A percentile compares a stretch with the other conserved stretches of the same genome.
These are phyloP conservation scores for Neopestalotiopsis sp. DNA, from an alignment of 2,329 filamentous ascomycete genomes.

Conservation along the genomic window DNA sequence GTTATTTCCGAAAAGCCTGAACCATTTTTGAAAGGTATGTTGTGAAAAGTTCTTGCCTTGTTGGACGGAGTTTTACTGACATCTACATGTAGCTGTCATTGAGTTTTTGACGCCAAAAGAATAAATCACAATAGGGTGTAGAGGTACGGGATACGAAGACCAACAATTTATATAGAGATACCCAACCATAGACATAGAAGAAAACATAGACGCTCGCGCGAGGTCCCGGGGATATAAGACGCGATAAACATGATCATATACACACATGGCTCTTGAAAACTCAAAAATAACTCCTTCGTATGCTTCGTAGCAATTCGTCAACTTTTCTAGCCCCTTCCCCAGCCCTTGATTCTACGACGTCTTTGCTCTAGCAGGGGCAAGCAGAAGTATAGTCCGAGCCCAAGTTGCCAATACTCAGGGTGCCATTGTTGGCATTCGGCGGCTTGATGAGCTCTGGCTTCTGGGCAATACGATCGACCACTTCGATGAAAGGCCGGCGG, in stretches of 20 bases:
- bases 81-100: conserved; percentile 58
- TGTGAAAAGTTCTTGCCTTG: background rate
- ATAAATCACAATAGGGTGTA: conserved; percentile 32
- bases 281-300: background rate
- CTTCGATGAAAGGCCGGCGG: conserved; percentile 54
- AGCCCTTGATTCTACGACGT: background rate
- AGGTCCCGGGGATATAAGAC: conserved; percentile 9
- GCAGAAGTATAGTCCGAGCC: conserved; percentile 31
- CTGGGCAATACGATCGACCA: conserved; percentile 54
- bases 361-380: conserved; percentile 28
- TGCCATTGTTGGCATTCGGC: conserved; percentile 28
- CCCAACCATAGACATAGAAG: conserved; percentile 19
- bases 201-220: conserved; percentile 20
- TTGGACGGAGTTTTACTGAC: conserved; percentile 5
- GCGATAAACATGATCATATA: conserved; percentile 4
- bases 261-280: background rate
- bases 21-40: conserved; percentile 74
- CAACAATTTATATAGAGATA: conserved; percentile 29
- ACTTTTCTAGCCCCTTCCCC: background rate
- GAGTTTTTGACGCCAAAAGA: conserved; percentile 63
- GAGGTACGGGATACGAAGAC: conserved; percentile 15
- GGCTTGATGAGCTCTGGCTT: conserved; percentile 46
- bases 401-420: conserved; percentile 33
- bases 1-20: conserved; percentile 87
- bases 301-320: background rate